Base-by-base conservation (phyloP, 257 asterid genomes). In the Cynanchum wilfordii region DNA sequence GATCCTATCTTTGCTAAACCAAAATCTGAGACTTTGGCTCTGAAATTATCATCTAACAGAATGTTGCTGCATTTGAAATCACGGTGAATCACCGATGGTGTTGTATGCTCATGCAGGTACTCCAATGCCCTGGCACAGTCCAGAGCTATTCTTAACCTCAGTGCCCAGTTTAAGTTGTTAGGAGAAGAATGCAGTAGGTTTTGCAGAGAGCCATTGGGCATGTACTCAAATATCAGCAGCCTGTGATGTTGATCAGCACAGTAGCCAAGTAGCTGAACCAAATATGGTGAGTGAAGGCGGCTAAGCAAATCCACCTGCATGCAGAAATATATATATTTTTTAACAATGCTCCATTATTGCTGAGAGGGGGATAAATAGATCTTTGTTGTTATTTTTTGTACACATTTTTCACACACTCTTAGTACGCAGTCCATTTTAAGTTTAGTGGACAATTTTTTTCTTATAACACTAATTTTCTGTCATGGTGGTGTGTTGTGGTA, bases 161-260 rank as follows among this genome's bases (percentile, higher is more conserved):
- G 38, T 7, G 81, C 91, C 97, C 97, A 91, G 36, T 77, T 88
- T 54, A 91, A 60, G 20, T 76, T 71, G 9, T 68, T 76, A 44
- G 67, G 59, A 1, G 66, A 58, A 16, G 72, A 78, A 72, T 89
- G 96, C 52, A 91, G 91, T 69, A 87, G 89, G 57, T 79, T 81
- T 5, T 82, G 83, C 22, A 91, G 88, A 33, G 86, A 81, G 4
- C 90, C 91, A 40, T 80, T 84, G 0, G 95, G 84, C 89, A 87
- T 82, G 89, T 81, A 87, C 54, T 91, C 93, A 10, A 88, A 86
- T 42, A 91, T 81, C 42, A 91, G 83, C 36, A 88, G 63, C 58
- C 96, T 81, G 47, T 89, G 91, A n/a, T 85, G 86, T 68, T 89
- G 87, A 77, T 91, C 97, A 0, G 97, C 97, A 51, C 96, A 89